Evolutionary conservation across 2,329 filamentous ascomycete species (phyloP).

Genomic region (Ascochyta viciae-villosae): DNA sequence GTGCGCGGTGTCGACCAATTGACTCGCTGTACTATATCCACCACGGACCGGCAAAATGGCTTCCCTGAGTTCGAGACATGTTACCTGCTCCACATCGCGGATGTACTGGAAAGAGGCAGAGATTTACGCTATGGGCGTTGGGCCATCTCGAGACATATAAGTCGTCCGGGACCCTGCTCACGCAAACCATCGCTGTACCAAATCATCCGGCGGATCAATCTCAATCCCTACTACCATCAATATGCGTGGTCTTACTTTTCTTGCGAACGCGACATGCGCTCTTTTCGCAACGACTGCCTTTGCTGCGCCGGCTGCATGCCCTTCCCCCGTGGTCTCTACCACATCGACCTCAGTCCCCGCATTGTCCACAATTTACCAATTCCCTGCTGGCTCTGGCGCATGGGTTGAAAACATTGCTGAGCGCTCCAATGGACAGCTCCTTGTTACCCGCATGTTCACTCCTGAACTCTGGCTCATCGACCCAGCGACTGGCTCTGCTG

Average conservation of each 20-base stretch:
- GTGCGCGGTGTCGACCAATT: conserved; percentile 8
- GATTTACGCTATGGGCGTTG: conserved; percentile 8
- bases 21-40: conserved; percentile 1
- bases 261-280: conserved; percentile 9
- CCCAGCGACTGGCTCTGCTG: conserved; percentile 9
- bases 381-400: conserved; percentile 11
- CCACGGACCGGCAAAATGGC: conserved; percentile 4
- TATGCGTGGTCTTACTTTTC: conserved; percentile 12
- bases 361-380: conserved; percentile 12
- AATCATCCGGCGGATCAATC: conserved; percentile 3
- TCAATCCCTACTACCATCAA: neutral
- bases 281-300: conserved; percentile 4
- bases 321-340: neutral
- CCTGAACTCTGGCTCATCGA: conserved; percentile 20
- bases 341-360: conserved; percentile 2
- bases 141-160: conserved; percentile 9
- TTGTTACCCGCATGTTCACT: conserved; percentile 18
- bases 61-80: conserved; percentile 9
- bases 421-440: conserved; percentile 17
- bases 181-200: conserved; percentile 9
- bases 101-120: conserved; percentile 10
- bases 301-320: conserved; percentile 11
- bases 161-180: conserved; percentile 1
- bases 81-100: conserved; percentile 14
- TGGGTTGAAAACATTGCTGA: conserved; percentile 21